These are phyloP conservation scores for Mycena amicta DNA, from an alignment of 768 basidiomycete genomes.

Conservation along the genomic window DNA sequence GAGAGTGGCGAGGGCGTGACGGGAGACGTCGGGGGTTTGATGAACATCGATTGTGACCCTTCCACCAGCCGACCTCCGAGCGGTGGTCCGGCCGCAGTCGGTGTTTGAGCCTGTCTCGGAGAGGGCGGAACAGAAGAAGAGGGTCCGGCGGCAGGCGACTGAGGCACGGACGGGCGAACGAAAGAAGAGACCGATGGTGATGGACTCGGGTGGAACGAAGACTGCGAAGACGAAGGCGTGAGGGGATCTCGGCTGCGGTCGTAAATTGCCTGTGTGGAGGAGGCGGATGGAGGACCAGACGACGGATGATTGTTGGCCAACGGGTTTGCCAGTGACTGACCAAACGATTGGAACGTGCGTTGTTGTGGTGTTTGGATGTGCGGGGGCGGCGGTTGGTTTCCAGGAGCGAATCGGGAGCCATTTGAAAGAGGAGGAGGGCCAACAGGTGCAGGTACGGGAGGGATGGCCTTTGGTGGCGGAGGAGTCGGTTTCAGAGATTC, in stretches of 20 bases:
- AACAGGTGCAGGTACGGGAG: slow-evolving; percentile 8
- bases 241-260: slow-evolving; percentile 13
- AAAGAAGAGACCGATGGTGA: slow-evolving; percentile 14
- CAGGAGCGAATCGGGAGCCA: slow-evolving; percentile 15
- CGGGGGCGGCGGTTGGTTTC: slow-evolving; percentile 20
- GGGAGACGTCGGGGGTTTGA: slow-evolving; percentile 51
- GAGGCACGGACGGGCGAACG: slow-evolving; percentile 39
- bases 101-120: slow-evolving; percentile 31
- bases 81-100: slow-evolving; percentile 46
- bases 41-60: slow-evolving; percentile 82
- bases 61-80: slow-evolving; percentile 70
- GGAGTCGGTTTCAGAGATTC: slow-evolving; percentile 48
- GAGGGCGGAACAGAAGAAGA: slow-evolving; percentile 45
- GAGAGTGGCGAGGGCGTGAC: slow-evolving; percentile 36
- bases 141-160: slow-evolving; percentile 58
- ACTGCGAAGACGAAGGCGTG: slow-evolving; percentile 18
- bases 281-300: slow-evolving; percentile 19
- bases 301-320: slow-evolving; percentile 2
- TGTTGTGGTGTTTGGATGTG: slow-evolving; percentile 21
- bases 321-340: slow-evolving; percentile 4
- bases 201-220: slow-evolving; percentile 13
- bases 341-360: slow-evolving; percentile 20
- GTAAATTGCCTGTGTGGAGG: slow-evolving; percentile 21
- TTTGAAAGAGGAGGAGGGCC: slow-evolving; percentile 25
- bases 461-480: slow-evolving; percentile 9